A percentile compares a stretch with the other conserved stretches of the same genome.
These are phyloP conservation scores for Alternaria sp. DNA, from an alignment of 2,329 filamentous ascomycete species.

Conservation along the genomic window DNA sequence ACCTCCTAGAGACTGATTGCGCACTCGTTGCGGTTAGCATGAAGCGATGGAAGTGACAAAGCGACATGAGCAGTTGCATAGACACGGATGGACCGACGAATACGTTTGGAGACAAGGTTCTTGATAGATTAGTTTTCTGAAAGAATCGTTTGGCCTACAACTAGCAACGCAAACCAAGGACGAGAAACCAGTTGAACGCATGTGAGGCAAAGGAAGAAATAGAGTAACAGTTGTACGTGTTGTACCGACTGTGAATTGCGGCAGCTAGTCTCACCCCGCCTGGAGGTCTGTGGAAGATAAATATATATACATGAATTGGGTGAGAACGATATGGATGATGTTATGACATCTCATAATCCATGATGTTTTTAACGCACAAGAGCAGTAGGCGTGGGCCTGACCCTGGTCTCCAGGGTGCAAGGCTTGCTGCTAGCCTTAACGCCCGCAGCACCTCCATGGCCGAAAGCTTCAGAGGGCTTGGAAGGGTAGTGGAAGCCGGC, in stretches of 20 bases:
- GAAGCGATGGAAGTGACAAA: not conserved
- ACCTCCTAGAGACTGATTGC: not conserved
- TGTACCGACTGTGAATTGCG: not conserved
- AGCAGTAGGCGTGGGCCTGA: constrained; percentile 31
- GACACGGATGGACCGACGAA: not conserved
- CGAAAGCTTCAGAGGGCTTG: constrained; percentile 12
- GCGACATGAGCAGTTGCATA: not conserved
- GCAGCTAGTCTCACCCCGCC: not conserved
- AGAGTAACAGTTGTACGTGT: not conserved
- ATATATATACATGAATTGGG: not conserved
- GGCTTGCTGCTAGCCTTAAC: constrained; percentile 23
- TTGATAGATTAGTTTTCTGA: not conserved
- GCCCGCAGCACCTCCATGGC: constrained; percentile 12
- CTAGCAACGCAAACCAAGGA: not conserved
- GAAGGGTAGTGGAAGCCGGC: not conserved
- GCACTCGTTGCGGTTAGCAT: not conserved
- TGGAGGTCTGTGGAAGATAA: not conserved
- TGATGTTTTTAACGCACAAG: constrained; percentile 8
- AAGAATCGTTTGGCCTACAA: not conserved
- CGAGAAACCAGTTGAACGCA: fast-evolving
- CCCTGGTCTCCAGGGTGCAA: constrained; percentile 33
- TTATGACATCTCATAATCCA: not conserved
- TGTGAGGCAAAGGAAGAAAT: not conserved
- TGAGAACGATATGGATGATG: not conserved
- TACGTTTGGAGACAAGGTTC: not conserved